A percentile compares a stretch with the other conserved stretches of the same genome.
Evolutionary conservation across 169 alveolate species (phyloP).

Genomic region (Plasmodium gallinaceum): DNA sequence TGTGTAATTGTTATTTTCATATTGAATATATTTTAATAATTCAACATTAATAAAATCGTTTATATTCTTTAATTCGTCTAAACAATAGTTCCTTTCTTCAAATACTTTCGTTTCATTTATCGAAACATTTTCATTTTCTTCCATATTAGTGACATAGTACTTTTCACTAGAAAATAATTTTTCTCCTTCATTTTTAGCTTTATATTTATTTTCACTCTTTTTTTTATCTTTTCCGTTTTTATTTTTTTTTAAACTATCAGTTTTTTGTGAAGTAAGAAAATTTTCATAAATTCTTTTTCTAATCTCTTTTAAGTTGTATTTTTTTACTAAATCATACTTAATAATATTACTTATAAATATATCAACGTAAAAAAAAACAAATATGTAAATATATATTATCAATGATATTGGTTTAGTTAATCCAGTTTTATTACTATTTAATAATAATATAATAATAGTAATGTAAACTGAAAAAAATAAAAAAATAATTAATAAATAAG

Average conservation of each 20-base stretch:
- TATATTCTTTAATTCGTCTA: constrained; percentile 29
- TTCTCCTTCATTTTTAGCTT: background rate
- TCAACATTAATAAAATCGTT: constrained; percentile 41
- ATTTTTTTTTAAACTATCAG: background rate
- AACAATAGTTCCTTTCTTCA: constrained; percentile 15
- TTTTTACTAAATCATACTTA: constrained; percentile 21
- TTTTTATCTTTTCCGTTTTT: background rate
- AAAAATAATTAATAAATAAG: constrained; percentile 32
- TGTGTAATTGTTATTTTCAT: constrained; percentile 66
- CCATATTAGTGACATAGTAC: constrained; percentile 9
- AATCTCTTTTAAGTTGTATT: constrained; percentile 56
- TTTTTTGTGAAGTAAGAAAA: background rate
- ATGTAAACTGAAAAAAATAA: constrained; percentile 54
- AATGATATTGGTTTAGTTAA: constrained; percentile 28
- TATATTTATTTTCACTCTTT: background rate
- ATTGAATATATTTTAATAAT: constrained; percentile 63
- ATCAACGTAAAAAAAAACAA: constrained; percentile 50
- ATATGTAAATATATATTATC: constrained; percentile 29
- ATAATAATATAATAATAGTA: constrained; percentile 13
- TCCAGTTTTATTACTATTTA: constrained; percentile 1
- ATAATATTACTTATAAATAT: constrained; percentile 43
- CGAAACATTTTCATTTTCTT: background rate
- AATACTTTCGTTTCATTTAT: background rate
- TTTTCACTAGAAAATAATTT: constrained; percentile 56
- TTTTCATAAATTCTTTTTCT: constrained; percentile 30